A percentile compares a stretch with the other conserved stretches of the same genome.
These are phyloP conservation scores for Tulasnella sp. DNA, from an alignment of 768 basidiomycete species.

Conservation along the genomic window DNA sequence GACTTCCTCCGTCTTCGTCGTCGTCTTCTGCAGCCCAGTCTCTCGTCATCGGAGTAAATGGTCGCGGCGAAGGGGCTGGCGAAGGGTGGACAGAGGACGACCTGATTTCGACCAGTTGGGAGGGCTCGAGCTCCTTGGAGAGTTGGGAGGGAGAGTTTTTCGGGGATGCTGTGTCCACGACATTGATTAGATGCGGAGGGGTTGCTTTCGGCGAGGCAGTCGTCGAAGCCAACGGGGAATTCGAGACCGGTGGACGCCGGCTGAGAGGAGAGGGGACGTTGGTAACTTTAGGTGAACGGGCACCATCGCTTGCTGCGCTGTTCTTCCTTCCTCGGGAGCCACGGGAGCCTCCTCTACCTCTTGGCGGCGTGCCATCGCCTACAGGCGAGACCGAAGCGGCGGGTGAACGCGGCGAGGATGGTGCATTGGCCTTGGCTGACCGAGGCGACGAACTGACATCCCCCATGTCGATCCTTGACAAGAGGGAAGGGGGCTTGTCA, in stretches of 20 bases:
- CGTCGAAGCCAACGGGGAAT: neutral
- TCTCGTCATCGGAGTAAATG: slow-evolving; percentile 6
- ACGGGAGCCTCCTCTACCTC: neutral
- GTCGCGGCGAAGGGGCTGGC: slow-evolving; percentile 12
- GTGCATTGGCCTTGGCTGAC: neutral
- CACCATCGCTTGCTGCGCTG: neutral
- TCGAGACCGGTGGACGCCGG: neutral
- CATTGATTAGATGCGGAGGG: neutral
- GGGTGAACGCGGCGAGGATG: neutral
- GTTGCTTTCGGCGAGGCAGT: neutral
- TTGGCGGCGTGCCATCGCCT: neutral
- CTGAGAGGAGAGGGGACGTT: neutral
- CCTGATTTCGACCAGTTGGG: neutral
- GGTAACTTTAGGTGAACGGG: neutral
- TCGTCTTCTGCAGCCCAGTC: slow-evolving; percentile 19
- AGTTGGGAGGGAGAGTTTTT: neutral
- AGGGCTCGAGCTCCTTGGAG: neutral
- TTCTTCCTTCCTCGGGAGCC: neutral
- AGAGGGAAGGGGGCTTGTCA: slow-evolving; percentile 4
- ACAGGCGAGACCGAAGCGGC: neutral
- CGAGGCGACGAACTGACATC: neutral
- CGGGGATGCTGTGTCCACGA: neutral
- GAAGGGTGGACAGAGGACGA: neutral
- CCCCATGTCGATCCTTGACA: slow-evolving; percentile 1
- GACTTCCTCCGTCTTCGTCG: slow-evolving; percentile 15